Conservation (phyloP, 208 protist genomes). For the Acanthamoeba sp. region DNA sequence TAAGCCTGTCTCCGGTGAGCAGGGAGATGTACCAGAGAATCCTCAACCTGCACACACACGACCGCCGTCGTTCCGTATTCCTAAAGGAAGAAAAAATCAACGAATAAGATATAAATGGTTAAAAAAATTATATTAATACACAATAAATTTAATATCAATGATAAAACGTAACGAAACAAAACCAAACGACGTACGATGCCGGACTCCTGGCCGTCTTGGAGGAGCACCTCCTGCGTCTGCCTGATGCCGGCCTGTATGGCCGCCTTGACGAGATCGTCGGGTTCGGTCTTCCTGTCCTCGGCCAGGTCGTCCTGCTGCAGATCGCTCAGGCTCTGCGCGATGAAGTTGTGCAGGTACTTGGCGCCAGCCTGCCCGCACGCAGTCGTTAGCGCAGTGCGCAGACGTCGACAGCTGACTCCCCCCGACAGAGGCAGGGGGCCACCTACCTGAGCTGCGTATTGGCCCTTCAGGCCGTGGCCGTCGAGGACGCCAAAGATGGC, state of each 20-base stretch:
- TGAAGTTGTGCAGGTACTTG: constrained; percentile 40
- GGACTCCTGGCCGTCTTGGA: not conserved
- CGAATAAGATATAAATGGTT: no score
- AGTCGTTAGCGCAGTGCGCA: no score
- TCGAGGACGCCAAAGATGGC: constrained; percentile 68
- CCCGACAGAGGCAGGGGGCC: not conserved
- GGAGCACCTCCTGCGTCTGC: constrained; percentile 43
- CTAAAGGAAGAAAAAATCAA: not conserved
- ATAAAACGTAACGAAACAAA: not conserved
- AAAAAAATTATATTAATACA: no score
- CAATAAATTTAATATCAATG: no score
- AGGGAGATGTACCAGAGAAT: constrained; percentile 25
- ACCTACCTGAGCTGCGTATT: constrained; percentile 13
- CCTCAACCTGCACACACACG: not conserved
- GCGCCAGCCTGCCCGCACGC: not conserved
- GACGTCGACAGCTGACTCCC: no score
- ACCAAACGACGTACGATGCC: constrained; percentile 33
- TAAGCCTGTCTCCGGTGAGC: no score
- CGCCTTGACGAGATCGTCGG: constrained; percentile 1
- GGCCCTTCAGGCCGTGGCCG: constrained; percentile 47
- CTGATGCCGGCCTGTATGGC: constrained; percentile 1
- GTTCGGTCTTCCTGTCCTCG: not conserved
- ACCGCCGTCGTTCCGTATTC: constrained; percentile 73
- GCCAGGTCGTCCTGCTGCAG: constrained; percentile 36
- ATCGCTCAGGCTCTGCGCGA: not conserved